Conservation (phyloP, 768 basidiomycete species). For the Gautieria morchelliformis region DNA sequence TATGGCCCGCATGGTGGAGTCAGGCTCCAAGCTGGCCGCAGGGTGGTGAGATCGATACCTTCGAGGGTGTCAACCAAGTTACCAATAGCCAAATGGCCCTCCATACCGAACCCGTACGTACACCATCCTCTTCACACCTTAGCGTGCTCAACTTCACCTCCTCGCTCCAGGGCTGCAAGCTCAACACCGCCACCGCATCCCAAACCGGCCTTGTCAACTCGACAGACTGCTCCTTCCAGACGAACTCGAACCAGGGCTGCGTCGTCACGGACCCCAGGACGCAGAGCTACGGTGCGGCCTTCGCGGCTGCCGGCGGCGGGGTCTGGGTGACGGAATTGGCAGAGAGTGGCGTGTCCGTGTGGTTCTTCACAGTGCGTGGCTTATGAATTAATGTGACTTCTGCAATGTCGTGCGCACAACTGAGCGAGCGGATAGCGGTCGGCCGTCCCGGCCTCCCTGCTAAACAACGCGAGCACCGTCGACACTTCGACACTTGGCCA, state of each 20-base stretch:
- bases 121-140: neutral
- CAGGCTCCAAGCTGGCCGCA: conserved; percentile 51
- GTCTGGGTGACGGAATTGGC: conserved; percentile 71
- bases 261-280: conserved; percentile 44
- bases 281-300: conserved; percentile 54
- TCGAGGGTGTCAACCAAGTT: conserved; percentile 71
- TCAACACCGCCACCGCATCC: neutral
- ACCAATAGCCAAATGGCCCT: conserved; percentile 62
- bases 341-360: conserved; percentile 43
- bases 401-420: neutral
- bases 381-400: neutral
- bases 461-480: conserved; percentile 14
- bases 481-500: conserved; percentile 46
- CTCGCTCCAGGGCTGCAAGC: neutral
- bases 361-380: conserved; percentile 45
- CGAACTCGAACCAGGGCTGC: conserved; percentile 57
- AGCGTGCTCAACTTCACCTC: neutral
- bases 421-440: conserved; percentile 20
- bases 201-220: conserved; percentile 31
- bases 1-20: conserved; percentile 39
- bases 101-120: conserved; percentile 48
- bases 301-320: conserved; percentile 56
- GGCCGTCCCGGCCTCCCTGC: conserved; percentile 30
- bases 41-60: conserved; percentile 57
- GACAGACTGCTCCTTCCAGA: conserved; percentile 48